Evolutionary conservation across 2,329 filamentous ascomycete species (phyloP).

Genomic region (Cercospora zeae-maydis): DNA sequence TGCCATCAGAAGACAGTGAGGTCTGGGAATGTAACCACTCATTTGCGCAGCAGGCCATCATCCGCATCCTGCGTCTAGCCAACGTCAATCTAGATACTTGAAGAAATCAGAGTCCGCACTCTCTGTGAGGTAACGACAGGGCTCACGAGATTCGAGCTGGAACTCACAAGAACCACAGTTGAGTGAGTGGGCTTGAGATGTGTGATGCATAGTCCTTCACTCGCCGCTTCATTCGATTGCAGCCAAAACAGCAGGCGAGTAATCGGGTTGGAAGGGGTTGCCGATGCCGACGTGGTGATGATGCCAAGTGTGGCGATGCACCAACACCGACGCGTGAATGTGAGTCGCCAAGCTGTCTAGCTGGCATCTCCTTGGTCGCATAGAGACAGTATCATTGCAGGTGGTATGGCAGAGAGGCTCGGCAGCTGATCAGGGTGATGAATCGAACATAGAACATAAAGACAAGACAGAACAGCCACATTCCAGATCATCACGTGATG

Average conservation of each 20-base stretch:
- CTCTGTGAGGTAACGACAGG: too few relatives aligned
- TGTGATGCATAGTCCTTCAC: too few relatives aligned
- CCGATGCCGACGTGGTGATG: not conserved
- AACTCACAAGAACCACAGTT: not conserved
- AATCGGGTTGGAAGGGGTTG: not conserved
- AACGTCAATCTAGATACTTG: not conserved
- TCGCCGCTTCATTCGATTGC: not conserved
- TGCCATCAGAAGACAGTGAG: not conserved
- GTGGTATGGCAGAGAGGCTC: not conserved
- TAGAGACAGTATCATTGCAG: not conserved
- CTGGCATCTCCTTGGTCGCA: not conserved
- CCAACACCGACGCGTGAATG: not conserved
- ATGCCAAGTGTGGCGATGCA: slow-evolving; percentile 4
- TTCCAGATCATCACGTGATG: not conserved
- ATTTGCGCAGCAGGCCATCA: not conserved
- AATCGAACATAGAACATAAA: not conserved
- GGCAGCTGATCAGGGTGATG: not conserved
- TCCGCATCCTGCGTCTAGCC: not conserved
- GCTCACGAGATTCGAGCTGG: too few relatives aligned
- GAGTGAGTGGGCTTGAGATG: not conserved
- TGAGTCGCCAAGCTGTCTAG: not conserved
- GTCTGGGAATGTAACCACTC: not conserved
- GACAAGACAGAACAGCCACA: not conserved
- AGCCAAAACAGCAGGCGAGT: not conserved
- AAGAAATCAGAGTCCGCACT: too few relatives aligned